Evolutionary conservation across 306 rosid genomes (phyloP).

Genomic region (Quercus glauca): DNA sequence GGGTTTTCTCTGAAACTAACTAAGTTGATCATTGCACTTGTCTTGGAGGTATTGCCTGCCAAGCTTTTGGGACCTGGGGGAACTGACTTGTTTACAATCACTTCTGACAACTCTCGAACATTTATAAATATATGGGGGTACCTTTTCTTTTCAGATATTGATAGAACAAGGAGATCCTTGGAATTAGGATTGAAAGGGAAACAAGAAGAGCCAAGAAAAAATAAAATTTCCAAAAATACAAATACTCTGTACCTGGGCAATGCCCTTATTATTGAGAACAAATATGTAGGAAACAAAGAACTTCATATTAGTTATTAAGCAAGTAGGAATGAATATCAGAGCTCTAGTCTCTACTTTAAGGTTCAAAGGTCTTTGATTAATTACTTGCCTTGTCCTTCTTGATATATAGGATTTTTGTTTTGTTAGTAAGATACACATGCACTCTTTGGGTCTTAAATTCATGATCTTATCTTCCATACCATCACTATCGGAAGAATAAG

Average conservation of each 20-base stretch:
- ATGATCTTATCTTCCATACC: no score
- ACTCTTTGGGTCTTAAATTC: no score
- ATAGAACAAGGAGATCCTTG: conserved; percentile 8
- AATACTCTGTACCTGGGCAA: conserved; percentile 10
- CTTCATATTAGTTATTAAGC: background rate
- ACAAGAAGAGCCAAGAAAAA: background rate
- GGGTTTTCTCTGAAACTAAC: conserved; percentile 48
- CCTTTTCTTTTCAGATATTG: no score
- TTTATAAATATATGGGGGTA: no score
- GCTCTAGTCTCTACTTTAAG: background rate
- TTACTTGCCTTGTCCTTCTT: background rate
- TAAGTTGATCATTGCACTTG: conserved; percentile 27
- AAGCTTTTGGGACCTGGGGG: conserved; percentile 2
- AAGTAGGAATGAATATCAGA: background rate
- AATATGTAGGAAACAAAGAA: background rate
- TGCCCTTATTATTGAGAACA: background rate
- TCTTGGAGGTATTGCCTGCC: background rate
- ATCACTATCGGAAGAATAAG: no score
- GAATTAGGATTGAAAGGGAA: conserved; percentile 26
- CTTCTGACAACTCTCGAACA: no score
- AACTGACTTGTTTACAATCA: background rate
- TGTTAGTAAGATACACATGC: no score
- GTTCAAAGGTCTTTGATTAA: background rate
- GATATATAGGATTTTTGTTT: background rate
- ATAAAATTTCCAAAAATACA: background rate